Conservation (phyloP, 306 rosid species). For the Cucurbita argyrosperma region DNA sequence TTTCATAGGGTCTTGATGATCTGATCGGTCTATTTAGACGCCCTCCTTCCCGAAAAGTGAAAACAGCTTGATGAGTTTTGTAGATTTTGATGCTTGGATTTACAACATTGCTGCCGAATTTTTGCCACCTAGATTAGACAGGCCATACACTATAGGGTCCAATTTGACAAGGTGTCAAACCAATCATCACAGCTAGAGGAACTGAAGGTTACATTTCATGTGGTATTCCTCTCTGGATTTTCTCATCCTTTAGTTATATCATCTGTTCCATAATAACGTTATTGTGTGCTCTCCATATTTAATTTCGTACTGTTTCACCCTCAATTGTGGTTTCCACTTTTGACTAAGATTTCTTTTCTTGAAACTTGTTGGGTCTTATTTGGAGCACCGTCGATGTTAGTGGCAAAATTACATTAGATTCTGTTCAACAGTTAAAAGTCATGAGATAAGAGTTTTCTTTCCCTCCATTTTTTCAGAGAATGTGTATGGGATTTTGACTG, state of each 20-base stretch:
- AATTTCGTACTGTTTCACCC: not conserved
- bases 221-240: not conserved
- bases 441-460: not conserved
- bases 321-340: not conserved
- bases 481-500: not conserved
- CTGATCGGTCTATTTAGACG: slow-evolving; percentile 80
- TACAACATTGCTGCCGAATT: not conserved
- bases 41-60: slow-evolving; percentile 91
- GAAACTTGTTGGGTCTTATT: not conserved
- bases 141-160: not conserved
- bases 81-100: slow-evolving; percentile 5
- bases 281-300: not conserved
- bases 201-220: not conserved
- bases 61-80: slow-evolving; percentile 47
- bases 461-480: not conserved
- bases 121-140: slow-evolving; percentile 14
- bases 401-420: not conserved
- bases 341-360: not conserved
- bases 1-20: slow-evolving; percentile 85
- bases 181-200: slow-evolving; percentile 1
- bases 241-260: not conserved
- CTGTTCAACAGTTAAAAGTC: not conserved
- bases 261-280: not conserved
- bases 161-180: slow-evolving; percentile 1
- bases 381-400: not conserved